Evolutionary conservation across 352 stramenopile species (phyloP), one percentile per base, ranked within the genome.

Genomic region (Phytophthora cactorum): DNA sequence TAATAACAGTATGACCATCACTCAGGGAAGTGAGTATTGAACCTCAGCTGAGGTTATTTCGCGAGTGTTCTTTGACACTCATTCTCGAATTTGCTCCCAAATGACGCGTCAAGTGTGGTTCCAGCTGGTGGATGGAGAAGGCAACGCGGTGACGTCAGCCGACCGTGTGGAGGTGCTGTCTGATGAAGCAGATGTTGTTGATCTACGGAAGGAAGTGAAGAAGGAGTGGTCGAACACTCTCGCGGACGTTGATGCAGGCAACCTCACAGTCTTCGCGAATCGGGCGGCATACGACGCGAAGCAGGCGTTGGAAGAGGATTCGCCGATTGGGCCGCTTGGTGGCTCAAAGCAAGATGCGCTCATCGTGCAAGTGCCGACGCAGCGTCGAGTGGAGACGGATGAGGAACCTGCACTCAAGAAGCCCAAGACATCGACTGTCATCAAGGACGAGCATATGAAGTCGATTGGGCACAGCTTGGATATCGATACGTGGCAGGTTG

Each of bases 401-500:
- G 45, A 57, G 28, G 15, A 69, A 59, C 53, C 31, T 59, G n/a
- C 63, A 67, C 32, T 0, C 49, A 66, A 72, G 50, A 72, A 72
- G 43, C 34, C 64, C 50, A 72, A 27, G 52, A 28, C 34, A 53
- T 68, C 11, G 34, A 67, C 50, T 57, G 41, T 49, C 41, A 58
- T 62, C 63, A 14, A 62, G 52, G 50, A 57, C 39, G 17, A 56
- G 41, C 38, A 34, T 45, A 62, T 68, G 57, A 31, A 45, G 25
- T 36, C 41, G 4, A 59, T 72, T 59, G 43, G 10, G n/a, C 4
- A 51, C 11, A 46, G 29, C 39, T 72, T 72, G 58, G 6, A 72
- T 51, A 68, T 72, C 64, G 44, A 72, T 45, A 9, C n/a, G 51
- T 72, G 65, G 65, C 32, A 59, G 27, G 27, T 68, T 63, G 58